Evolutionary conservation across 768 basidiomycete genomes (phyloP).

Genomic region (Scleroderma bovista): DNA sequence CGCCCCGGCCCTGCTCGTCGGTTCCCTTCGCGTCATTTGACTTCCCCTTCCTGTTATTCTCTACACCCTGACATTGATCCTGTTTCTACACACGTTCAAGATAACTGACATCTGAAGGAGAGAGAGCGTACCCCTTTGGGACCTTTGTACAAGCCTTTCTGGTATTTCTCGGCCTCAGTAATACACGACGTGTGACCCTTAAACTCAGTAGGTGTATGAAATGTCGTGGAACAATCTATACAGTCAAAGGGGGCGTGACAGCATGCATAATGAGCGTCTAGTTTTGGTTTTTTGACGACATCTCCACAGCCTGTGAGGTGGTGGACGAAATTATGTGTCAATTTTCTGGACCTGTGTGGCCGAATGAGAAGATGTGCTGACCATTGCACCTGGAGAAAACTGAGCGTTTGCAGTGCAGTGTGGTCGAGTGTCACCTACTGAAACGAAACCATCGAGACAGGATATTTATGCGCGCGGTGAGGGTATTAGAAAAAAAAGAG

Average conservation of each 20-base stretch:
- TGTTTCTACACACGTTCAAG: background rate
- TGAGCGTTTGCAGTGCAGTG: background rate
- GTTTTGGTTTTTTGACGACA: constrained; percentile 89
- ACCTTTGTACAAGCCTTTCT: constrained; percentile 82
- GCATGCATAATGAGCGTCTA: constrained; percentile 65
- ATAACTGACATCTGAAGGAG: background rate
- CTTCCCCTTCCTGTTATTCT: background rate
- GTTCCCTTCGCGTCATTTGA: background rate
- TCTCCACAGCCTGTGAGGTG: constrained; percentile 75
- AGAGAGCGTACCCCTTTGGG: constrained; percentile 42
- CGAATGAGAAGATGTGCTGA: constrained; percentile 25
- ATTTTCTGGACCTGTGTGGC: background rate
- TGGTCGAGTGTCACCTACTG: constrained; percentile 41
- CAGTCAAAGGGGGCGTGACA: constrained; percentile 73
- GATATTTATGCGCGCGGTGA: background rate
- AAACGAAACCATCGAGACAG: constrained; percentile 59
- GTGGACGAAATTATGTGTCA: constrained; percentile 1
- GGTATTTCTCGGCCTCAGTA: constrained; percentile 89
- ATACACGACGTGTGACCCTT: constrained; percentile 82
- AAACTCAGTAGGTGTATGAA: constrained; percentile 69
- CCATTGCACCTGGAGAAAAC: constrained; percentile 58
- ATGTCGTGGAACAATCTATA: constrained; percentile 85
- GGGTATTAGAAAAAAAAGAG: background rate
- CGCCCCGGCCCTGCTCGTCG: background rate
- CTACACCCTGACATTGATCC: background rate